These are phyloP conservation scores for Pleoardoris graminearum DNA, from an alignment of 2,329 filamentous ascomycete species.

Conservation along the genomic window DNA sequence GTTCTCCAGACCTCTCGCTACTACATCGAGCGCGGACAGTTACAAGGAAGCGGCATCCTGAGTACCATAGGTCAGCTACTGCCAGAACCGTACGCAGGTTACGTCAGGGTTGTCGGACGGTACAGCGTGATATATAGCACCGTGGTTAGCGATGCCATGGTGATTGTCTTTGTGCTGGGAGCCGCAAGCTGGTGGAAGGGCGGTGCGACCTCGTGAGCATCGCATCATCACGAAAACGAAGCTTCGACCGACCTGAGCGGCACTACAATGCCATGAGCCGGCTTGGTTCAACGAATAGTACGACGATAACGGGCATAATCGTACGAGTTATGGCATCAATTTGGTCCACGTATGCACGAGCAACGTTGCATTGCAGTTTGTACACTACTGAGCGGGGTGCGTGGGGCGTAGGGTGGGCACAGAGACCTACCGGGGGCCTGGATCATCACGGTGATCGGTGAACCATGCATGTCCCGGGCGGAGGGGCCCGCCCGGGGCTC, in stretches of 20 bases:
- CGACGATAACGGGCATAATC: background rate
- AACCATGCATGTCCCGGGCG: background rate
- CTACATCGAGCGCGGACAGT: constrained; percentile 65
- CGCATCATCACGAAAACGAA: background rate
- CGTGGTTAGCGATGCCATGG: constrained; percentile 72
- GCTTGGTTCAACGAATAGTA: background rate
- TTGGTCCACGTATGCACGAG: background rate
- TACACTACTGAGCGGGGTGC: background rate
- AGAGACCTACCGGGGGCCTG: background rate
- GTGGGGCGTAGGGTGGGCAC: background rate
- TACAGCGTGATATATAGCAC: constrained; percentile 74
- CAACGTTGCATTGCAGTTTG: background rate
- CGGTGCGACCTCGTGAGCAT: constrained; percentile 29
- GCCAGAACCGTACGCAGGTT: constrained; percentile 65
- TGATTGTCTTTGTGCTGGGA: constrained; percentile 75
- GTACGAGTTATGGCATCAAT: background rate
- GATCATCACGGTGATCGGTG: background rate
- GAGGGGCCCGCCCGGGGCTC: background rate
- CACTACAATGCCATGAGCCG: background rate
- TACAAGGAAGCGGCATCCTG: constrained; percentile 64
- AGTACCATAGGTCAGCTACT: constrained; percentile 67
- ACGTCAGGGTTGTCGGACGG: constrained; percentile 62
- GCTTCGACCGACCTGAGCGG: background rate
- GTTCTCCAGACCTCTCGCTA: constrained; percentile 71
- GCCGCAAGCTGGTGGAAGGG: constrained; percentile 56